These are phyloP conservation scores for Adenanthera pavonina DNA, from an alignment of 306 rosid species.

Conservation along the genomic window DNA sequence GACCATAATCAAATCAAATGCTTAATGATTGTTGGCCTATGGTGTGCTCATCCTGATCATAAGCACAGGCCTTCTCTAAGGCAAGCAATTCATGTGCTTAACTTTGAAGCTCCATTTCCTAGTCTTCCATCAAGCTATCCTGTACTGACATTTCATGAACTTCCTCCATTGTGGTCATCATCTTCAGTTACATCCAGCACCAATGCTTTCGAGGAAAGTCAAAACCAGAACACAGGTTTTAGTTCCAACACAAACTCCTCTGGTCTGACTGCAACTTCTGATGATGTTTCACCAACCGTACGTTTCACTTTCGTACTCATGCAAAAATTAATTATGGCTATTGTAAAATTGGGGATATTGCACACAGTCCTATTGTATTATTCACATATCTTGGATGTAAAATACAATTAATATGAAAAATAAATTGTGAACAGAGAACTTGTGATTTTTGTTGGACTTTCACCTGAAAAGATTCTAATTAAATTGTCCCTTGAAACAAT, in stretches of 20 bases:
- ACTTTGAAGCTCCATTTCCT: conserved; percentile 40
- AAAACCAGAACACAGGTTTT: background rate
- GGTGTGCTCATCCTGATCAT: conserved; percentile 52
- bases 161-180: background rate
- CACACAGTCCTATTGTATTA: background rate
- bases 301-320: background rate
- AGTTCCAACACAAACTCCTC: background rate
- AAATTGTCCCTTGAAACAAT: no score
- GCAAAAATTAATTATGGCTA: background rate
- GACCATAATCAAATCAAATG: conserved; percentile 34
- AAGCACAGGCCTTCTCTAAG: conserved; percentile 44
- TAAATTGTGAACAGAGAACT: no score
- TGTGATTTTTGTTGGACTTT: no score
- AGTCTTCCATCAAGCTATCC: conserved; percentile 40
- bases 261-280: background rate
- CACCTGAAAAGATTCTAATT: no score
- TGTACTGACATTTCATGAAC: conserved; percentile 23
- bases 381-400: background rate
- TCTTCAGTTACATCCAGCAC: background rate
- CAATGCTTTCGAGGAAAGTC: background rate
- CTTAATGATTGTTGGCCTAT: conserved; percentile 49
- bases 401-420: background rate
- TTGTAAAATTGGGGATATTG: background rate
- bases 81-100: conserved; percentile 45
- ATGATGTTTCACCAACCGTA: background rate